These are phyloP conservation scores for Pythium grandisporangium DNA, from an alignment of 352 stramenopile species.

Conservation along the genomic window DNA sequence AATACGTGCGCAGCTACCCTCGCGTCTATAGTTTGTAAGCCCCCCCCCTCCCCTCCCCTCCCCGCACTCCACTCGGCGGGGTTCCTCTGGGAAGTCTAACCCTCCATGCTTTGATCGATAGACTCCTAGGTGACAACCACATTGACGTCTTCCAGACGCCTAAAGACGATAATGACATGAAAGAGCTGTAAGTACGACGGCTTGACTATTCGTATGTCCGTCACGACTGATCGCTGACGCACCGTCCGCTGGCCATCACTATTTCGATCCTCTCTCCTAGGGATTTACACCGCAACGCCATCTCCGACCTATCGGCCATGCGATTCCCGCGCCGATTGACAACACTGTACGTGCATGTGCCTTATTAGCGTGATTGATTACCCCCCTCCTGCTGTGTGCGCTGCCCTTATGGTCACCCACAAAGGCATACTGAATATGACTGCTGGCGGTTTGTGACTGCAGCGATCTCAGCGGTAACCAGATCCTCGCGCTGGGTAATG, in stretches of 20 bases:
- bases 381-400: too few relatives aligned
- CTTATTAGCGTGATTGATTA: background rate
- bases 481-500: slow-evolving; percentile 10
- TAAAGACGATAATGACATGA: slow-evolving; percentile 40
- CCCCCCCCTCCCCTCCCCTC: too few relatives aligned
- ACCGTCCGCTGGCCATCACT: background rate
- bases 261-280: slow-evolving; percentile 11
- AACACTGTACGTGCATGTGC: slow-evolving; percentile 16
- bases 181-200: slow-evolving; percentile 24
- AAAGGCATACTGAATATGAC: background rate
- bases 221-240: slow-evolving; percentile 1
- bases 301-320: slow-evolving; percentile 23
- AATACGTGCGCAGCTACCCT: slow-evolving; percentile 32
- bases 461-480: slow-evolving; percentile 11
- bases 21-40: slow-evolving; percentile 38
- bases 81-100: background rate
- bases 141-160: slow-evolving; percentile 33
- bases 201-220: background rate
- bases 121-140: slow-evolving; percentile 41
- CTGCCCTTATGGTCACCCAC: too few relatives aligned
- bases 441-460: too few relatives aligned
- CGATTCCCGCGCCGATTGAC: slow-evolving; percentile 30
- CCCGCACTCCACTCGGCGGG: background rate
- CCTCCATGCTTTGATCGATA: slow-evolving; percentile 3
- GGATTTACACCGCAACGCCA: slow-evolving; percentile 31